Conservation (phyloP, 139 green algal species). For the Dunaliella primolecta region DNA sequence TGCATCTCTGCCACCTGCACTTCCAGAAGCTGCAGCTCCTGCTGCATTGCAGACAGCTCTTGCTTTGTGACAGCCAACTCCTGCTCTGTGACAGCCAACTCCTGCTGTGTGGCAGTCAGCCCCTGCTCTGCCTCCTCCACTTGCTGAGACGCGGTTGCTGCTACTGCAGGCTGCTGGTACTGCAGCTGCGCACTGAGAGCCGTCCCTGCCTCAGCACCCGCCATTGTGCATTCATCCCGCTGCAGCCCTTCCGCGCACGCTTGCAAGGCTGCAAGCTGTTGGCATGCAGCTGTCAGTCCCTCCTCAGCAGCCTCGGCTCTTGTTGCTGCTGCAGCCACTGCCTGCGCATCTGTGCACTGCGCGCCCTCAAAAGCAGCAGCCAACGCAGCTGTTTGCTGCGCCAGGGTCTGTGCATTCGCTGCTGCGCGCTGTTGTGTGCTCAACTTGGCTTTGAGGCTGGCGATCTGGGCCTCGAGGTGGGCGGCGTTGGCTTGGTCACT, state of each 20-base stretch:
- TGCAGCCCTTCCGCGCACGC: neutral
- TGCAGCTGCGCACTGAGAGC: too few relatives aligned
- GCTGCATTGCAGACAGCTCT: too few relatives aligned
- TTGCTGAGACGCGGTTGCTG: too few relatives aligned
- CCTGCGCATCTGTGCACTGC: neutral
- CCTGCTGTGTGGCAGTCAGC: too few relatives aligned
- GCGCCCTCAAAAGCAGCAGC: neutral
- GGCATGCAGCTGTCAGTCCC: neutral
- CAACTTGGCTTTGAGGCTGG: neutral
- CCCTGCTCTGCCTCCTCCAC: too few relatives aligned
- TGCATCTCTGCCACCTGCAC: too few relatives aligned
- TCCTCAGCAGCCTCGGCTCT: neutral
- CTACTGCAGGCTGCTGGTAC: too few relatives aligned
- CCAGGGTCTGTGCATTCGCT: neutral
- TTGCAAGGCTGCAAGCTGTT: neutral
- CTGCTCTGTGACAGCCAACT: too few relatives aligned
- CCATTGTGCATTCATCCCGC: neutral
- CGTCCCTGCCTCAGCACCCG: neutral
- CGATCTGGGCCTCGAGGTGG: neutral
- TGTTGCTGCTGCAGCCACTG: neutral
- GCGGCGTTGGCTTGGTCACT: neutral
- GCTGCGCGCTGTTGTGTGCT: neutral
- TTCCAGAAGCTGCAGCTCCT: too few relatives aligned
- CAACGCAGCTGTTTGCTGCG: neutral
- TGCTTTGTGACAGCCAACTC: too few relatives aligned